These are phyloP conservation scores for Leavenworthia alabamica DNA, from an alignment of 345 rosid genomes.

Conservation along the genomic window DNA sequence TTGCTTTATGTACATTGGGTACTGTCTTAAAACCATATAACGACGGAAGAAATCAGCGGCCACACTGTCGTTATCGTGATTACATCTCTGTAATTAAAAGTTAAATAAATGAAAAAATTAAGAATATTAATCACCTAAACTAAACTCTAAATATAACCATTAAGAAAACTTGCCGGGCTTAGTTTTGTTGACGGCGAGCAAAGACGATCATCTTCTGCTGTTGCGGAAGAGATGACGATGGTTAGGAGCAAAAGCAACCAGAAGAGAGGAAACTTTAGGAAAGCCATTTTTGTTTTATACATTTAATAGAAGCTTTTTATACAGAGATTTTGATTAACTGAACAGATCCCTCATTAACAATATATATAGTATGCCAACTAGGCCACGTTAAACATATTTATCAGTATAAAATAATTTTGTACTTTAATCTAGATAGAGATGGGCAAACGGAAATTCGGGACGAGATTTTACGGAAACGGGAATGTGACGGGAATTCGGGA, in stretches of 20 bases:
- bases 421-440: too few relatives aligned
- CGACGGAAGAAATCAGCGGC: too few relatives aligned
- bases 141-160: neutral
- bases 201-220: neutral
- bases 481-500: too few relatives aligned
- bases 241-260: neutral
- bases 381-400: too few relatives aligned
- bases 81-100: too few relatives aligned
- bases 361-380: neutral
- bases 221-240: neutral
- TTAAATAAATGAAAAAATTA: neutral
- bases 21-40: too few relatives aligned
- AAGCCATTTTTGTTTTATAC: neutral
- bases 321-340: neutral
- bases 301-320: neutral
- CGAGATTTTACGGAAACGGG: too few relatives aligned
- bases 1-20: too few relatives aligned
- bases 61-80: too few relatives aligned
- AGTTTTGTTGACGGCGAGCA: neutral
- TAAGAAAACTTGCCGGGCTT: neutral
- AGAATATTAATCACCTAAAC: neutral
- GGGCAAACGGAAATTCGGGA: too few relatives aligned
- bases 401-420: too few relatives aligned
- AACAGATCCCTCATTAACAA: neutral
- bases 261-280: neutral